Conservation (phyloP, 2,329 filamentous ascomycete species). For the Xylariomycetidae sp. region DNA sequence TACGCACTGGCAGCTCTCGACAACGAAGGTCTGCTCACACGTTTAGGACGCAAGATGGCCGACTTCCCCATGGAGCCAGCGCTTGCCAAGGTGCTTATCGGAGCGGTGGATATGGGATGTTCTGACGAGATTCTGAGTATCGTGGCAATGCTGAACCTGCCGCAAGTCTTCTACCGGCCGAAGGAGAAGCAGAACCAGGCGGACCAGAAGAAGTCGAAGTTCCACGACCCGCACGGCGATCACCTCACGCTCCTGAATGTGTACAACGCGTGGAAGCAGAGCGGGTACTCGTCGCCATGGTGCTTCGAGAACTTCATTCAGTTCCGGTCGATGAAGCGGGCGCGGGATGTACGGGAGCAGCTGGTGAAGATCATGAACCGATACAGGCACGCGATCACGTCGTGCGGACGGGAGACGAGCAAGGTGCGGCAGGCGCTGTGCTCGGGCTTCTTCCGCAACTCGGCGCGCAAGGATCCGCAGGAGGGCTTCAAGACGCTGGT, state of each 20-base stretch:
- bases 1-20: slow-evolving; percentile 89
- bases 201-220: slow-evolving; percentile 96
- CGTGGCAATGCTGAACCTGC: slow-evolving; percentile 86
- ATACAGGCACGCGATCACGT: slow-evolving; percentile 75
- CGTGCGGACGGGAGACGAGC: slow-evolving; percentile 81
- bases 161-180: slow-evolving; percentile 86
- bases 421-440: slow-evolving; percentile 86
- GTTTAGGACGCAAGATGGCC: slow-evolving; percentile 92
- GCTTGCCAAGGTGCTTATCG: slow-evolving; percentile 84
- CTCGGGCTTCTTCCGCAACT: slow-evolving; percentile 91
- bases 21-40: slow-evolving; percentile 88
- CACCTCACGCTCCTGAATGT: slow-evolving; percentile 94
- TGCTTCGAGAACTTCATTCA: slow-evolving; percentile 98
- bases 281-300: slow-evolving; percentile 78
- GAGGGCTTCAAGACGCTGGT: slow-evolving; percentile 98
- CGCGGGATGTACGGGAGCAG: slow-evolving; percentile 88
- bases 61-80: slow-evolving; percentile 98
- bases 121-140: slow-evolving; percentile 93
- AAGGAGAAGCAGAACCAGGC: slow-evolving; percentile 96
- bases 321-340: slow-evolving; percentile 78
- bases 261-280: slow-evolving; percentile 93
- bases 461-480: slow-evolving; percentile 87
- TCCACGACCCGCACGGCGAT: slow-evolving; percentile 91
- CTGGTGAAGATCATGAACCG: slow-evolving; percentile 90
- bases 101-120: slow-evolving; percentile 79